Base-by-base conservation (phyloP, 2,329 filamentous ascomycete species). In the Ophiostoma perfectum region DNA sequence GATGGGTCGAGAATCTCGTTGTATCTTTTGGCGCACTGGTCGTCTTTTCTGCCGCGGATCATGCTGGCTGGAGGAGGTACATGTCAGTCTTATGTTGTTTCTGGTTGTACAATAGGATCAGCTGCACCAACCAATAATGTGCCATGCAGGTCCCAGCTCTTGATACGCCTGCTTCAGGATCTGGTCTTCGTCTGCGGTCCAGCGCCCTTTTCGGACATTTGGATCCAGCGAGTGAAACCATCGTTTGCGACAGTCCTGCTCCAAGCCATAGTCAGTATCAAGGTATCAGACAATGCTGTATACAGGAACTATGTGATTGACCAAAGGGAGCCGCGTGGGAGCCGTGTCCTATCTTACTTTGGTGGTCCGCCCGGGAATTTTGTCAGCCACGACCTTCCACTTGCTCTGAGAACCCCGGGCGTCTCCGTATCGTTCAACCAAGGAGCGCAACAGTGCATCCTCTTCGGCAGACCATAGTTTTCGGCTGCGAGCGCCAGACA, bases 171-270 rank as follows among this genome's bases (percentile, higher is more conserved):
- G n/a, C 6, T 64, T 27, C 2, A 69, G 58, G 4, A 55, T 55
- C 55, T 69, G 11, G 58, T 69, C 67, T 38, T 69, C 67, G n/a
- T 69, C 67, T 2, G 64, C 55, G 1, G 67, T 69, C 67, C 67
- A 69, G 4, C 67, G 55, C 0, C 67, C 67, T 27, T 69, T 69
- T 12, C 58, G 55, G 1, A 69, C 55, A 9, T 60, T 64, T 1
- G 67, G 67, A n/a, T 69, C 67, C 2, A 69, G 65, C 9, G 67
- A 69, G 27, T 69, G 67, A 42, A 69, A 69, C 67, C 67, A 69
- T 2, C 67, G 67, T 55, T 69, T 69, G 12, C 67, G 67, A 27
- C 67, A 69, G 65, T 69, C 67, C 67, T 69, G 45, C 2, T 12
- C 44, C 3, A 36, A 41, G 3, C n/a, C 16, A 39, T 7, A 11